Base-by-base conservation (phyloP, 23 red algal species). In the Gracilaria caudata region DNA sequence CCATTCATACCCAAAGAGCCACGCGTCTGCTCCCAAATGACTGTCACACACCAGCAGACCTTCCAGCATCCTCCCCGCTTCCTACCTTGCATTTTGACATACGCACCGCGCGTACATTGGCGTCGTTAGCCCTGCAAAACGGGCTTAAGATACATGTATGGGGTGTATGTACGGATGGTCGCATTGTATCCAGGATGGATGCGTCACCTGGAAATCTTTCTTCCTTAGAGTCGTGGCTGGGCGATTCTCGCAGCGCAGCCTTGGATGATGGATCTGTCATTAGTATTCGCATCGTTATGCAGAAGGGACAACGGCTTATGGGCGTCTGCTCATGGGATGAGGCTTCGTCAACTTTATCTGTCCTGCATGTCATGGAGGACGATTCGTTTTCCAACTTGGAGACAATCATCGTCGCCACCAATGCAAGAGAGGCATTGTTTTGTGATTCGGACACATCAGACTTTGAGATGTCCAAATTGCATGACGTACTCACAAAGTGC, bases 311-410 rank as follows among this genome's bases (percentile, higher is more conserved):
- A 80, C 26, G 61, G 8, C 32, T 64, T 4, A 47, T 92, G 58
- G 89, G 78, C 19, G 43, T 83, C 12, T 57, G 51, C 39, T 79
- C 78, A 28, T 94, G 92, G 83, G 84, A 94, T 78, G 43, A 83
- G 0, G 83, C 44, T 21, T 54, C 49, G 19, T 61, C 43, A 8
- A 64, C 54, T 0, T 34, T 94, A 21, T 84, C 68, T 28, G 37
- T 94, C 12, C 46, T 49, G 57, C 59, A 84, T n/a, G 39, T 94
- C 12, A 66, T 76, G 47, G 70, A 94, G 23, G 83, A 86, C 30
- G 82, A 94, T 45, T 43, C 83, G 23, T 84, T 94, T 71, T 94
- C 92, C 17, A 70, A 49, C 30, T 38, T 82, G 24, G 92, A 84
- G 36, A 84, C 65, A 7, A 55, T 86, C 17, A 41, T 94, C 11